A percentile compares a stretch with the other conserved stretches of the same genome.
Conservation (phyloP, 108 stramenopile species). For the Craspedostauros australis region DNA sequence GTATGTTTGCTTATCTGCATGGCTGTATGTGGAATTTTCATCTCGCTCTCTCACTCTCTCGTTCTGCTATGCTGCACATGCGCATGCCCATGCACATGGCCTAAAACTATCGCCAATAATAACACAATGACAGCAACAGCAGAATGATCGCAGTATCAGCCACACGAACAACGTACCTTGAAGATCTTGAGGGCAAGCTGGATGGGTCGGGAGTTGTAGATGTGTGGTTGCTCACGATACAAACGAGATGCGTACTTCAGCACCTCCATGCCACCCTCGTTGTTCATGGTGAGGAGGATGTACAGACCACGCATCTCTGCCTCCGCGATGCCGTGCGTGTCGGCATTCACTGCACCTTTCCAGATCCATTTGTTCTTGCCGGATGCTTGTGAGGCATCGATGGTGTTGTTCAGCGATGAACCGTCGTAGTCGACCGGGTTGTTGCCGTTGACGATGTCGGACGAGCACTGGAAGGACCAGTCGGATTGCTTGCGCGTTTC, state of each 20-base stretch:
- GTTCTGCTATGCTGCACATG: too few relatives aligned
- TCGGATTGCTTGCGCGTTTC: slow-evolving; percentile 16
- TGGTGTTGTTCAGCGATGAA: slow-evolving; percentile 39
- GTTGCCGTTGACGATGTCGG: slow-evolving; percentile 54
- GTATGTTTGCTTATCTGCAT: too few relatives aligned
- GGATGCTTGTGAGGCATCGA: slow-evolving; percentile 12
- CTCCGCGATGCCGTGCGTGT: slow-evolving; percentile 75
- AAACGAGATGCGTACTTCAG: slow-evolving; percentile 75
- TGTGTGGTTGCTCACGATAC: slow-evolving; percentile 49
- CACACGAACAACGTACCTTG: slow-evolving; percentile 65
- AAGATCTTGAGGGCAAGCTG: slow-evolving; percentile 80
- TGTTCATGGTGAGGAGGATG: slow-evolving; percentile 79
- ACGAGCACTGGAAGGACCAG: slow-evolving; percentile 34
- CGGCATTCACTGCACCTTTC: slow-evolving; percentile 16
- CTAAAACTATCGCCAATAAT: neutral
- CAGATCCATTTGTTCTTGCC: slow-evolving; percentile 62
- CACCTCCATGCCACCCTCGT: slow-evolving; percentile 91
- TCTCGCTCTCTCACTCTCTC: too few relatives aligned
- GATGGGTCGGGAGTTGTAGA: slow-evolving; percentile 77
- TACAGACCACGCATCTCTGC: slow-evolving; percentile 82
- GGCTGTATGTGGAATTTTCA: too few relatives aligned
- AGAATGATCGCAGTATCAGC: neutral
- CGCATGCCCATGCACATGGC: slow-evolving; percentile 6
- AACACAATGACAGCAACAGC: too few relatives aligned
- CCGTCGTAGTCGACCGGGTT: slow-evolving; percentile 76